phyloP scores from a whole-genome alignment of 441 rosid species.

The Lepidium campestre region DNA sequence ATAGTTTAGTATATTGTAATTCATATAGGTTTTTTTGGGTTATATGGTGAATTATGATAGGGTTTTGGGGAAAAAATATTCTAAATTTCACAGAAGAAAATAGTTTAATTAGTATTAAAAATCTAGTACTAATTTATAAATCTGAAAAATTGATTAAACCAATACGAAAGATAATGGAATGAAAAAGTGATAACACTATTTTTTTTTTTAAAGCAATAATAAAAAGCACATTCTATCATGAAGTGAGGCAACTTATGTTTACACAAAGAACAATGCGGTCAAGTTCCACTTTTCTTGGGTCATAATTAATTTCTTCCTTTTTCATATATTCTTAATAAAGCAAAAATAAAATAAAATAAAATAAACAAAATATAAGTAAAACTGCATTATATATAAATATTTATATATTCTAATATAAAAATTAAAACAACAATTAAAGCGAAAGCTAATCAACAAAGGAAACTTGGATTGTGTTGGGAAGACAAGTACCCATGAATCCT shows the following conservation, averaged over 20 bases:
- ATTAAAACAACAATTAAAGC: constrained; percentile 3
- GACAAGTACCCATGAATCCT: constrained; percentile 68
- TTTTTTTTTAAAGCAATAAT: not conserved
- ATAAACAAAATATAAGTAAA: not conserved
- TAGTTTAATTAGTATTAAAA: no score
- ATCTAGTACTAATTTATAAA: not conserved
- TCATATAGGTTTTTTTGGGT: no score
- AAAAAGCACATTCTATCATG: constrained; percentile 24
- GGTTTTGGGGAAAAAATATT: no score
- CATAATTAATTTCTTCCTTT: constrained; percentile 9
- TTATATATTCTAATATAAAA: constrained; percentile 7
- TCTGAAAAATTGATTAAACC: not conserved
- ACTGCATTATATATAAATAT: not conserved
- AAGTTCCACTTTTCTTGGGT: constrained; percentile 32
- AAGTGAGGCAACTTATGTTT: constrained; percentile 27
- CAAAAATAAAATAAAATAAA: not conserved
- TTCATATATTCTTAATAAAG: constrained; percentile 1
- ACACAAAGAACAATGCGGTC: constrained; percentile 38
- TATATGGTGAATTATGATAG: no score
- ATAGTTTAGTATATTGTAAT: no score
- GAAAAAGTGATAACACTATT: constrained; percentile 16
- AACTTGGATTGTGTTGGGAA: constrained; percentile 66
- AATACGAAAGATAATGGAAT: constrained; percentile 17
- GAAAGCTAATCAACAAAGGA: constrained; percentile 39
- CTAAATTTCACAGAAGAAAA: no score